phyloP scores from a whole-genome alignment of 148 eudicot species.

The Nyssa sinensis region DNA sequence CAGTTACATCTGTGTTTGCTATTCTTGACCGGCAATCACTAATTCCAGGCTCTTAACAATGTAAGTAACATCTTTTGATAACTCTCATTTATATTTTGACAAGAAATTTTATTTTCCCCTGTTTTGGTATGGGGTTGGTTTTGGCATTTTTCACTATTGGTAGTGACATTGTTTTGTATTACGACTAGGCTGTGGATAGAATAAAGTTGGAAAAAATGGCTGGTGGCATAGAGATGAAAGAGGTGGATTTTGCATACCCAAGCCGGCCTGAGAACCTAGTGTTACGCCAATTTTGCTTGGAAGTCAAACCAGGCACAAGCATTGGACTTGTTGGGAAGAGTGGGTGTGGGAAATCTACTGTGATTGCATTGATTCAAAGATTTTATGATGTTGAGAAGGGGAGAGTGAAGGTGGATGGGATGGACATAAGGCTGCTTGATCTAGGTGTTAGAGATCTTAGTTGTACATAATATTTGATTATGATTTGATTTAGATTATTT shows the following conservation, averaged over 20 bases:
- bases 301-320: conserved; percentile 75
- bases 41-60: conserved; percentile 27
- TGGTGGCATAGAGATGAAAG: conserved; percentile 69
- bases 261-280: conserved; percentile 47
- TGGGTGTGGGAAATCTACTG: conserved; percentile 95
- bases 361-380: conserved; percentile 67
- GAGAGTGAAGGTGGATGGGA: conserved; percentile 63
- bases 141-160: no score
- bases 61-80: conserved; percentile 29
- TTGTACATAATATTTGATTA: no score
- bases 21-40: conserved; percentile 72
- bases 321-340: conserved; percentile 86
- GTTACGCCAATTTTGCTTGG: conserved; percentile 56
- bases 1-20: conserved; percentile 72
- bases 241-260: conserved; percentile 78
- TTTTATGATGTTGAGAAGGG: conserved; percentile 77
- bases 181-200: conserved; percentile 31
- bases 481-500: no score
- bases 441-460: no score
- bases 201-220: conserved; percentile 39
- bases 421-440: conserved; percentile 62
- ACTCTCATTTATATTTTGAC: neutral
- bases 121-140: no score
- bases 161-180: neutral
- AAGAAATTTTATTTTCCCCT: neutral